Evolutionary conservation across 352 stramenopile species (phyloP).

Genomic region (Paralagenidium karlingii): DNA sequence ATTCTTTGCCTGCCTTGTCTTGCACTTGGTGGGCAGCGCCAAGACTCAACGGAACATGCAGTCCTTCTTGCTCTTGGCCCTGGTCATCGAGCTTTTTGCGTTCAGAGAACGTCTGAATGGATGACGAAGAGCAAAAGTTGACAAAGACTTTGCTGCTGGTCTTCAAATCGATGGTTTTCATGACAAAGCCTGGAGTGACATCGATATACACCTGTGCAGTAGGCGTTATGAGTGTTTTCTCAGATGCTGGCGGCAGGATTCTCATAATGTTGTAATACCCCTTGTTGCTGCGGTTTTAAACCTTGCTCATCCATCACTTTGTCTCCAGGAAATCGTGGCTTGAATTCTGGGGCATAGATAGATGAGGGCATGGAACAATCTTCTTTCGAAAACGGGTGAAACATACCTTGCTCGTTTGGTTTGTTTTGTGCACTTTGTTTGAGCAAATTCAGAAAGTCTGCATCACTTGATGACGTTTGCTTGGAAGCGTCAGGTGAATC

Average conservation of each 20-base stretch:
- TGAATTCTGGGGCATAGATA: slow-evolving; percentile 20
- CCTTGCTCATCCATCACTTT: slow-evolving; percentile 57
- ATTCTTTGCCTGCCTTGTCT: slow-evolving; percentile 50
- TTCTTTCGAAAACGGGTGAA: slow-evolving; percentile 1
- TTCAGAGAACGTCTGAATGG: slow-evolving; percentile 70
- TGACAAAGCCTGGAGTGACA: slow-evolving; percentile 63
- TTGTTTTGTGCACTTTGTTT: background rate
- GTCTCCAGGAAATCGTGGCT: slow-evolving; percentile 47
- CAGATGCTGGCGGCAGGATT: background rate
- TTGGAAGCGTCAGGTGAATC: background rate
- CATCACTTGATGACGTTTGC: background rate
- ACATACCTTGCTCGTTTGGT: background rate
- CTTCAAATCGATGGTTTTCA: slow-evolving; percentile 53
- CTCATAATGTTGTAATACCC: slow-evolving; percentile 15
- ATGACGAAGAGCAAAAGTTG: slow-evolving; percentile 52
- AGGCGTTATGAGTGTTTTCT: background rate
- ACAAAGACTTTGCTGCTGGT: slow-evolving; percentile 71
- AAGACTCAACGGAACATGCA: slow-evolving; percentile 64
- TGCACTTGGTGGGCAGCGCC: slow-evolving; percentile 54
- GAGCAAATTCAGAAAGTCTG: slow-evolving; percentile 1
- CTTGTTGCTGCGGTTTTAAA: slow-evolving; percentile 36
- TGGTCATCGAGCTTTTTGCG: slow-evolving; percentile 66
- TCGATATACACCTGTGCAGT: slow-evolving; percentile 47
- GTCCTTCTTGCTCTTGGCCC: slow-evolving; percentile 65
- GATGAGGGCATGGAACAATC: background rate